Conservation (phyloP, 2,329 filamentous ascomycete genomes). For the Aureobasidium leucospermi region DNA sequence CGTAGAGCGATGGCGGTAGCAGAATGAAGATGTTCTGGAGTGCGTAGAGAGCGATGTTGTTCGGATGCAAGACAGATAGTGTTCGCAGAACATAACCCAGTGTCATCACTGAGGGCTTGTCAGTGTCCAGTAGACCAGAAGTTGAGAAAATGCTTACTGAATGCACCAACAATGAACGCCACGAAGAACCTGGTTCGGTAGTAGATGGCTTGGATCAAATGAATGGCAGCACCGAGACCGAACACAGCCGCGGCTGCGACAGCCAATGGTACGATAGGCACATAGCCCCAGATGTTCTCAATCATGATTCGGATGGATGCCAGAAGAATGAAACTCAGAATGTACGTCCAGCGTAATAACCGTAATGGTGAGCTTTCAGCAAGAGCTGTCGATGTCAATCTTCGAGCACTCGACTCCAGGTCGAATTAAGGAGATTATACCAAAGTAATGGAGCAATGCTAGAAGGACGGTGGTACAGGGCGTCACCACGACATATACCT, state of each 20-base stretch:
- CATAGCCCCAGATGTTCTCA: neutral
- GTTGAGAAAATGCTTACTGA: neutral
- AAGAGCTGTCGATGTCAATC: too few relatives aligned
- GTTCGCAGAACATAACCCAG: neutral
- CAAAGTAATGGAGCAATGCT: too few relatives aligned
- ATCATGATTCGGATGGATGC: neutral
- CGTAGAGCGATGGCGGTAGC: neutral
- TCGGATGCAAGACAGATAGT: neutral
- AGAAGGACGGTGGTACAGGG: too few relatives aligned
- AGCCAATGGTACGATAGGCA: neutral
- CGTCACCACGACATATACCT: too few relatives aligned
- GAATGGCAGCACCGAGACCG: neutral
- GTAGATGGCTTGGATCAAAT: neutral
- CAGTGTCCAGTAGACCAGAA: neutral
- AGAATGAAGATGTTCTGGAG: neutral
- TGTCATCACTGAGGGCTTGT: neutral
- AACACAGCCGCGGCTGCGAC: neutral
- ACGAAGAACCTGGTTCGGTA: neutral
- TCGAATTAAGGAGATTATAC: too few relatives aligned
- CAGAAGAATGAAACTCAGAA: too few relatives aligned
- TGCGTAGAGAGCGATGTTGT: neutral
- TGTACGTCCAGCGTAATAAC: too few relatives aligned
- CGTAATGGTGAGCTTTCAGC: too few relatives aligned
- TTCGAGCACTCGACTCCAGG: too few relatives aligned
- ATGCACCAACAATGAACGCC: neutral